Conservation (phyloP, 805 yeast genomes). For the Yarrowia sp. region DNA sequence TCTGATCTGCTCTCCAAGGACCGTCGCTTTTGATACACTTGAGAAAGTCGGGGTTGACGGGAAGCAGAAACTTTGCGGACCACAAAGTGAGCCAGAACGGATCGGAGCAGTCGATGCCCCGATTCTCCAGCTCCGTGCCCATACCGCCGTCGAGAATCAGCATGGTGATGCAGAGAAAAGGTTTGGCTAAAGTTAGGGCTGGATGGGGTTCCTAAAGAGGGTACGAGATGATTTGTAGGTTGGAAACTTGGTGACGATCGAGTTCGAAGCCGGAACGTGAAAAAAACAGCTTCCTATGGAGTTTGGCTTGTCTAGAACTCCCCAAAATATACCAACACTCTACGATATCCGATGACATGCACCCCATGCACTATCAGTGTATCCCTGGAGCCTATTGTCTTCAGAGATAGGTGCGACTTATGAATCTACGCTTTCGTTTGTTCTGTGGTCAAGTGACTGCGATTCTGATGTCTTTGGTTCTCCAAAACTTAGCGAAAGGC, state of each 20-base stretch:
- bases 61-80: slow-evolving; percentile 48
- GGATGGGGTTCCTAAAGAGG: not conserved
- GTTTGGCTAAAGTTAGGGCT: not conserved
- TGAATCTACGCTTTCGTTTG: too few relatives aligned
- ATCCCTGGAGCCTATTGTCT: not conserved
- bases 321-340: too few relatives aligned
- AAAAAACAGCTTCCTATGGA: too few relatives aligned
- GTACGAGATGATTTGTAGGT: too few relatives aligned
- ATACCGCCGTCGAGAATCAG: slow-evolving; percentile 58
- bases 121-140: slow-evolving; percentile 59
- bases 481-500: too few relatives aligned
- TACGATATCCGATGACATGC: not conserved
- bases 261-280: too few relatives aligned
- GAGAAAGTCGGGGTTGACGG: not conserved
- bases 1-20: not conserved
- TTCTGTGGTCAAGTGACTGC: too few relatives aligned
- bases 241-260: too few relatives aligned
- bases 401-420: too few relatives aligned
- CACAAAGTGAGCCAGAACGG: slow-evolving; percentile 45
- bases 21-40: not conserved
- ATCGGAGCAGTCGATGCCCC: slow-evolving; percentile 47
- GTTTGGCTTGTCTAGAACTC: too few relatives aligned
- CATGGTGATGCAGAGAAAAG: not conserved
- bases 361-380: slow-evolving; percentile 9
- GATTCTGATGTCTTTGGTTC: too few relatives aligned